These are phyloP conservation scores for Arachnomyces sp. DNA, from an alignment of 2,329 filamentous ascomycete genomes.

Conservation along the genomic window DNA sequence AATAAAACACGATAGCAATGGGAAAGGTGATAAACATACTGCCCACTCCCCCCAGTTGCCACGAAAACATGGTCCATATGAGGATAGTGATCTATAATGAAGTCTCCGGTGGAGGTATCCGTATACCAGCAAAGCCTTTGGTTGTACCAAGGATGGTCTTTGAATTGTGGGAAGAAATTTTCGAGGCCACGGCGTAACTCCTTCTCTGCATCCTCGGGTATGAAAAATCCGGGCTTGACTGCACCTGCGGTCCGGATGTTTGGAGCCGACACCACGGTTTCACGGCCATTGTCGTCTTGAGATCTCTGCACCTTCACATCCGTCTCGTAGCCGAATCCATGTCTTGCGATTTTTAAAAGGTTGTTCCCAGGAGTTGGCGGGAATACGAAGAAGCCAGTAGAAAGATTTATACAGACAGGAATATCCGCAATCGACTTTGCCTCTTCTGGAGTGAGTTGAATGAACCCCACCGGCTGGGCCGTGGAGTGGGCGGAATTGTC, in stretches of 20 bases:
- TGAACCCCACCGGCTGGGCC: conserved; percentile 71
- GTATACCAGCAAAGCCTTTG: background rate
- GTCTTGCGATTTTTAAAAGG: conserved; percentile 61
- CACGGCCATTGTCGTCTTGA: conserved; percentile 14
- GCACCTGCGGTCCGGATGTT: conserved; percentile 23
- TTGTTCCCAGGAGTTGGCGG: conserved; percentile 39
- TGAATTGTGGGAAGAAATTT: background rate
- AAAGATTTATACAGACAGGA: conserved; percentile 52
- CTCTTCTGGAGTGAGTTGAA: conserved; percentile 64
- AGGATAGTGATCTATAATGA: conserved; percentile 63
- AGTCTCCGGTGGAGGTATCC: conserved; percentile 50
- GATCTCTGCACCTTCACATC: conserved; percentile 9
- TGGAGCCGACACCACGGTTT: conserved; percentile 25
- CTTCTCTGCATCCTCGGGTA: conserved; percentile 49
- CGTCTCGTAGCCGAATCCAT: conserved; percentile 59
- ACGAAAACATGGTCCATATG: conserved; percentile 43
- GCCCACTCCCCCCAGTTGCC: conserved; percentile 46
- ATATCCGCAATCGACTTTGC: conserved; percentile 54
- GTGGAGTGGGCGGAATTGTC: conserved; percentile 69
- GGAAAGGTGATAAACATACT: conserved; percentile 14
- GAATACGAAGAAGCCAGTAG: conserved; percentile 47
- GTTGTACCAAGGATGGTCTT: background rate
- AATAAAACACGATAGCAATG: too few relatives aligned
- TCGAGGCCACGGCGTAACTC: conserved; percentile 47
- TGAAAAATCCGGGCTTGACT: conserved; percentile 21